Percentiles rank a stretch among this genome's conserved stretches.
Evolutionary conservation across 345 rosid genomes (phyloP).

Genomic region (Hibiscus mutabilis): DNA sequence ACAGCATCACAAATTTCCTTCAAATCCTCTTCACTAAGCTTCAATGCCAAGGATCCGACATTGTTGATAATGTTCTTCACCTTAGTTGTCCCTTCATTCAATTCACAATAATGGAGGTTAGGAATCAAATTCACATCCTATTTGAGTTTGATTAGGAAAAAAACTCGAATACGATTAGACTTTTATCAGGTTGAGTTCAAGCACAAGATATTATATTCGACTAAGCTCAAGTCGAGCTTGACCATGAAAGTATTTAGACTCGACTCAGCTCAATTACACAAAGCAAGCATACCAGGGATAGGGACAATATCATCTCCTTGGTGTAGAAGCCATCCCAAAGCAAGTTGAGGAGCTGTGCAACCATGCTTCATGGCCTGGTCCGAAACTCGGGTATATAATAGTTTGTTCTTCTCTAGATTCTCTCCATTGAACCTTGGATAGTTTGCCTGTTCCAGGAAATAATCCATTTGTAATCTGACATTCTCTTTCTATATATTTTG

Average conservation of each 20-base stretch:
- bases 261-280: too few relatives aligned
- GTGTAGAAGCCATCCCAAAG: conserved; percentile 44
- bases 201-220: too few relatives aligned
- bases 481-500: not conserved
- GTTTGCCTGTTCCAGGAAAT: conserved; percentile 8
- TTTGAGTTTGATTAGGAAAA: too few relatives aligned
- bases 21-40: conserved; percentile 25
- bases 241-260: too few relatives aligned
- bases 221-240: too few relatives aligned
- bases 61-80: conserved; percentile 32
- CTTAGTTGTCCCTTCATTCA: conserved; percentile 36
- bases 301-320: conserved; percentile 40
- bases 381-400: conserved; percentile 20
- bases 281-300: conserved; percentile 27
- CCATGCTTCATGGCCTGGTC: conserved; percentile 27
- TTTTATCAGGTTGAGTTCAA: too few relatives aligned
- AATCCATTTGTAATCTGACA: not conserved
- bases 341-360: conserved; percentile 35
- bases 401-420: conserved; percentile 40
- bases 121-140: not conserved
- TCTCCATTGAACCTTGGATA: conserved; percentile 37
- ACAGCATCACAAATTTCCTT: conserved; percentile 34
- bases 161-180: not conserved
- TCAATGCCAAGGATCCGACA: conserved; percentile 26
- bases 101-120: not conserved